Evolutionary conservation across 139 green algal genomes (phyloP), one percentile per base, ranked within the genome.

Genomic region (Chlorella sorokiniana): DNA sequence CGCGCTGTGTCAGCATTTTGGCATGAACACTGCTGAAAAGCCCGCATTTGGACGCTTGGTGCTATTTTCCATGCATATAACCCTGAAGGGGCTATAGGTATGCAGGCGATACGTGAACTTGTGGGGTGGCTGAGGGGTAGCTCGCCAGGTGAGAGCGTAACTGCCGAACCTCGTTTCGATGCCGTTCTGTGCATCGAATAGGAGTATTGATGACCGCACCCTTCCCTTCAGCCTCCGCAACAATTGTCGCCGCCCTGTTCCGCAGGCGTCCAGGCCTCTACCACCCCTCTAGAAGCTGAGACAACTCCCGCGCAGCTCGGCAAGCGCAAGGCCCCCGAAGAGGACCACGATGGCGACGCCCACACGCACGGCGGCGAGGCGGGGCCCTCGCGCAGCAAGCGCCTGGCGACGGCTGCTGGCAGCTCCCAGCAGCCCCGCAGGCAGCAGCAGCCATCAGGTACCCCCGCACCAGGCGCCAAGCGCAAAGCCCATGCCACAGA

Each of bases 311-410:
- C 67, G 41, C 42, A 37, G 3, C 37, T 79, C 2, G 73, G 73
- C 37, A 79, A 79, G 27, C 73, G 73, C 52, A 79, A 79, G 54
- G 73, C 73, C 4, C 73, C 73, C 37, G 73, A 79, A 18, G 40
- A 63, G 4, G 48, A 65, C 14, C 48, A 59, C 18, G 56, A 65
- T 33, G 56, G 56, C 56, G 23, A 31, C 23, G 56, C 48, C 33
- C 61, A 6, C 37, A 35, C 37, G 8, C 16, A n/a, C 16, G 70
- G 56, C 56, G 52, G n/a, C 31, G n/a, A 23, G 20, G 0, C 10
- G 73, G 42, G 3, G 25, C 48, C 45, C 51, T 5, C 8, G 52
- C 35, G 6, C 27, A n/a, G 37, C 73, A 79, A 79, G 54, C 73
- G 73, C 14, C 27, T 63, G 22, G 73, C 73, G 37, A 48, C 52